Evolutionary conservation across 495 filamentous ascomycete species (phyloP), one percentile per base, ranked within the genome.

Genomic region (Neurospora sp.): DNA sequence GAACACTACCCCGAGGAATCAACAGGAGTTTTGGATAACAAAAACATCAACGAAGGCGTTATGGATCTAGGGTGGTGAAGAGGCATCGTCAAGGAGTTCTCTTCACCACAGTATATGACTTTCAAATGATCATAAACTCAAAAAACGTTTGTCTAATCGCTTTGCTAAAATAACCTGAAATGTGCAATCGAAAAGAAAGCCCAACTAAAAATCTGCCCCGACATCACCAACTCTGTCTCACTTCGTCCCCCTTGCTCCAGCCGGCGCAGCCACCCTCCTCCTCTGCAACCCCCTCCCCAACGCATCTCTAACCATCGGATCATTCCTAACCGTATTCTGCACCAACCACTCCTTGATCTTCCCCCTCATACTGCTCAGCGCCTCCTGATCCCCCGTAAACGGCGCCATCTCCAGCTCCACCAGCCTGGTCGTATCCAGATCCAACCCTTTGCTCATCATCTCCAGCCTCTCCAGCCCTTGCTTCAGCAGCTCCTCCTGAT

Each of bases 281-380:
- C 85, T 88, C 77, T 87, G 82, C 61, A 92, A 74, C 70, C 88
- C 87, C 71, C 85, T 84, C 40, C 88, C 90, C 71, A 94, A 82
- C 18, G 92, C 92, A 77, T 92, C 87, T 77, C 90, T 87, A 70
- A 96, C 92, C 83, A 91, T 91, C 16, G 90, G 90, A 81, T 93
- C 91, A 59, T 83, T 83, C 71, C 90, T 82, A 45, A 95, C 90
- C 8, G 90, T 90, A 73, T 90, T 91, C 76, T 93, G 85, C 39
- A 96, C 88, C 72, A 96, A 81, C 84, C 92, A 93, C 73, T 94
- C 91, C 80, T 87, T 90, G 76, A 94, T 87, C 71, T 90, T 91
- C 45, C 85, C 84, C 47, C 88, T 86, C 73, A 94, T 78, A 42
- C 84, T 85, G 37, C 80, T 80, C 72, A 91, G 82, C 8, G 85